These are phyloP conservation scores for Metarhizium anisopliae DNA, from an alignment of 2,329 filamentous ascomycete species.

Conservation along the genomic window DNA sequence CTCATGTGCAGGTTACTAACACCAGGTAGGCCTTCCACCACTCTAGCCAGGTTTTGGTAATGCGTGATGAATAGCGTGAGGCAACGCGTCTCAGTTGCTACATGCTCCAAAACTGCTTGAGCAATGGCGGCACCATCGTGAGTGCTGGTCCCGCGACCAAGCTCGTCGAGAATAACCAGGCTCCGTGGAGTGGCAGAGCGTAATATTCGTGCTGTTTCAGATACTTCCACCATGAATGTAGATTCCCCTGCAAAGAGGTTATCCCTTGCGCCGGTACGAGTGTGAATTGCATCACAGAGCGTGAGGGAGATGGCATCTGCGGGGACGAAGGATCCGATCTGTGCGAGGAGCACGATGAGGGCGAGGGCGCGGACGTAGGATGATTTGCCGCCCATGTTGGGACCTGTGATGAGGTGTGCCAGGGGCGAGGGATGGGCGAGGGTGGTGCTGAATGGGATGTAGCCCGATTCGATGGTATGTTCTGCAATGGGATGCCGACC, in stretches of 20 bases:
- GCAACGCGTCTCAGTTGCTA: slow-evolving; percentile 65
- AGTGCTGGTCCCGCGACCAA: slow-evolving; percentile 87
- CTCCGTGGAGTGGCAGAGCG: slow-evolving; percentile 78
- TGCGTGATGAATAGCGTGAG: slow-evolving; percentile 96
- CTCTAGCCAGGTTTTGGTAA: slow-evolving; percentile 73
- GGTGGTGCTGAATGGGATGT: slow-evolving; percentile 82
- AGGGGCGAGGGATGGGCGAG: slow-evolving; percentile 58
- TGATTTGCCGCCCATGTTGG: slow-evolving; percentile 99
- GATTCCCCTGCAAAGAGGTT: slow-evolving; percentile 92
- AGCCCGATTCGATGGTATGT: slow-evolving; percentile 72
- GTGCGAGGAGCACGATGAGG: slow-evolving; percentile 85
- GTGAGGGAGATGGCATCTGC: slow-evolving; percentile 66
- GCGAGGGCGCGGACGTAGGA: slow-evolving; percentile 91
- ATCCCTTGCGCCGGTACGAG: slow-evolving; percentile 91
- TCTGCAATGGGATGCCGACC: slow-evolving; percentile 96
- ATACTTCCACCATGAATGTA: slow-evolving; percentile 97
- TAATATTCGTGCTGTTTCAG: slow-evolving; percentile 84
- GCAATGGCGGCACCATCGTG: slow-evolving; percentile 96
- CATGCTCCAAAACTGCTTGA: slow-evolving; percentile 77
- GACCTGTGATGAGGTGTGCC: slow-evolving; percentile 84
- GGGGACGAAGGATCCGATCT: slow-evolving; percentile 90
- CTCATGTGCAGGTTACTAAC: slow-evolving; percentile 93
- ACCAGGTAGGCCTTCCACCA: slow-evolving; percentile 58
- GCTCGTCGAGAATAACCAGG: slow-evolving; percentile 87
- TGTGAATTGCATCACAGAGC: slow-evolving; percentile 84